Conservation (phyloP, 805 yeast species). For the Suhomyces tanzawaensis region DNA sequence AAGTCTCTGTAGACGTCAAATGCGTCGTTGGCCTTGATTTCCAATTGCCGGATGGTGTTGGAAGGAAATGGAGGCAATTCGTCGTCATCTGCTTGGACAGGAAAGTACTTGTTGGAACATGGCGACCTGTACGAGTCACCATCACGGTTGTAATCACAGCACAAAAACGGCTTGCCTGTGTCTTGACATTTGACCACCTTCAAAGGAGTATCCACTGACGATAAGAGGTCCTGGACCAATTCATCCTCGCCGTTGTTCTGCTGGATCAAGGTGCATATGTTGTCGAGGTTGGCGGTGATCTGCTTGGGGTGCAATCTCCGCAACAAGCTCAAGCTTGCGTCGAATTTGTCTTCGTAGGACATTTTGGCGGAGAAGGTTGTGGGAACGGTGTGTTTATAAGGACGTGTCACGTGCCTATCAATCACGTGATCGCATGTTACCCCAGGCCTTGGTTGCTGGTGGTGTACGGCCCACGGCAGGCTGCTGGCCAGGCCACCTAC, state of each 20-base stretch:
- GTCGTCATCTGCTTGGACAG: slow-evolving; percentile 35
- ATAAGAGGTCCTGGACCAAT: slow-evolving; percentile 80
- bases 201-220: slow-evolving; percentile 86
- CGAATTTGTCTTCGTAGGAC: slow-evolving; percentile 33
- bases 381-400: too few relatives aligned
- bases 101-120: slow-evolving; percentile 76
- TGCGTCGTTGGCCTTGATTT: slow-evolving; percentile 79
- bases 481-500: too few relatives aligned
- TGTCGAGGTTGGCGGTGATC: slow-evolving; percentile 31
- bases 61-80: slow-evolving; percentile 72
- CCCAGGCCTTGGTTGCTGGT: too few relatives aligned
- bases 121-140: slow-evolving; percentile 92
- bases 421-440: too few relatives aligned
- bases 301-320: slow-evolving; percentile 41
- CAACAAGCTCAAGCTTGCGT: slow-evolving; percentile 30
- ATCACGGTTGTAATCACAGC: slow-evolving; percentile 94
- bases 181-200: slow-evolving; percentile 47
- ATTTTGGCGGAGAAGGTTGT: too few relatives aligned
- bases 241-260: slow-evolving; percentile 33
- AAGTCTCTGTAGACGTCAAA: slow-evolving; percentile 90
- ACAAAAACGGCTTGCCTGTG: slow-evolving; percentile 65
- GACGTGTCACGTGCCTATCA: too few relatives aligned
- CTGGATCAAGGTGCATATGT: slow-evolving; percentile 36
- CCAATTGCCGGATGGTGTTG: slow-evolving; percentile 64
- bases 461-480: too few relatives aligned